Conservation (phyloP, 345 rosid genomes). For the Aethionema arabicum region DNA sequence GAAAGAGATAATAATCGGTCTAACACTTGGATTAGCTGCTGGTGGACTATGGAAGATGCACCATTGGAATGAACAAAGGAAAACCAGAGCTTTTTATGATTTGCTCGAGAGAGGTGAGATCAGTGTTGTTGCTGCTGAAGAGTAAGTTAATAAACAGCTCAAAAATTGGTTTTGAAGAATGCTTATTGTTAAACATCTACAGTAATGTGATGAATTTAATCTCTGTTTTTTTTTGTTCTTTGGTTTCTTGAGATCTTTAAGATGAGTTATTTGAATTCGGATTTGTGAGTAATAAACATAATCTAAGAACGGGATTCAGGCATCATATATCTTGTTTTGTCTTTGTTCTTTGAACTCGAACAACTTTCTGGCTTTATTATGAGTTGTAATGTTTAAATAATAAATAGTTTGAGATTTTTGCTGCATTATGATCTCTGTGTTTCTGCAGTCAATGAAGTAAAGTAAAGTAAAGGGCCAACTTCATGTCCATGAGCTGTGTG, state of each 20-base stretch:
- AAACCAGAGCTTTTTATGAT: slow-evolving; percentile 65
- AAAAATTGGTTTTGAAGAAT: neutral
- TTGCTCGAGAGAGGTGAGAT: slow-evolving; percentile 78
- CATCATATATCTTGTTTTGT: neutral
- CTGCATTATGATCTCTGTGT: neutral
- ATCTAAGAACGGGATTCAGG: slow-evolving; percentile 18
- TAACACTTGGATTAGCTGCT: slow-evolving; percentile 55
- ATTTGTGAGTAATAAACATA: slow-evolving; percentile 25
- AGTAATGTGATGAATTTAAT: neutral
- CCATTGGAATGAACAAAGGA: slow-evolving; percentile 83
- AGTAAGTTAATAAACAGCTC: neutral
- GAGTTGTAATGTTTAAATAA: neutral
- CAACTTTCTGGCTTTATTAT: slow-evolving; percentile 13
- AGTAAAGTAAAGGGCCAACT: too few species aligned
- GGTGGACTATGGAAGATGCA: slow-evolving; percentile 76
- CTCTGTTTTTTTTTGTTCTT: neutral
- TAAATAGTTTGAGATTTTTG: slow-evolving; percentile 13
- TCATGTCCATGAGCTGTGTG: too few species aligned
- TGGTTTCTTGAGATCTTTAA: neutral
- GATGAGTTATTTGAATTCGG: neutral
- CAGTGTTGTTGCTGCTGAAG: slow-evolving; percentile 70
- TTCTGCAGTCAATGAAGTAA: slow-evolving; percentile 15
- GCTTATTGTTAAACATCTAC: too few species aligned
- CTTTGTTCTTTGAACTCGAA: neutral
- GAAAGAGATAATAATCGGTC: slow-evolving; percentile 64